These are phyloP conservation scores for Aspergillus sp. DNA, from an alignment of 2,329 filamentous ascomycete species.

Conservation along the genomic window DNA sequence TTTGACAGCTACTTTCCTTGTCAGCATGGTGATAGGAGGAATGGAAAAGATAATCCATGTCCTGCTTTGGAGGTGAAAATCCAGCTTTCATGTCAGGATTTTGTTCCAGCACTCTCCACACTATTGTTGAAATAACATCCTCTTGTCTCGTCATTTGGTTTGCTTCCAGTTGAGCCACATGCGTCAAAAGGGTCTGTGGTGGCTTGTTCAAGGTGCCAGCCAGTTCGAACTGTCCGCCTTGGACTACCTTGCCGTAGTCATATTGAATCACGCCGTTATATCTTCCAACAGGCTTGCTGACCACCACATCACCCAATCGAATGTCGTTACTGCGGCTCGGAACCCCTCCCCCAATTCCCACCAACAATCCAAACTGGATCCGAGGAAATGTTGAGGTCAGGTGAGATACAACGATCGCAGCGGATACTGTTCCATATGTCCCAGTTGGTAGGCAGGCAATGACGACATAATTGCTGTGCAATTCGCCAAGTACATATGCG, in stretches of 20 bases:
- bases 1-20: background rate
- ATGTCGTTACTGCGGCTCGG: slow-evolving; percentile 9
- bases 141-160: too few species aligned
- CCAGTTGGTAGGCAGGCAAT: slow-evolving; percentile 6
- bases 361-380: slow-evolving; percentile 14
- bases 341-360: slow-evolving; percentile 16
- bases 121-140: too few species aligned
- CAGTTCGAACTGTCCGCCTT: slow-evolving; percentile 7
- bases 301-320: slow-evolving; percentile 20
- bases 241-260: slow-evolving; percentile 14
- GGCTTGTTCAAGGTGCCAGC: background rate
- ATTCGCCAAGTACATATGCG: slow-evolving; percentile 8
- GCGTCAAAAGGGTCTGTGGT: background rate
- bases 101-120: too few species aligned
- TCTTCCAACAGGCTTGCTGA: slow-evolving; percentile 8
- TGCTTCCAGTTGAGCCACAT: too few species aligned
- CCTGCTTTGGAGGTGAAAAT: background rate
- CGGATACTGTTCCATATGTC: slow-evolving; percentile 3
- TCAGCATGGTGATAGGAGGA: background rate
- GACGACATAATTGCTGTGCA: slow-evolving; percentile 9
- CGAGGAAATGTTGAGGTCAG: slow-evolving; percentile 9
- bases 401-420: slow-evolving; percentile 6
- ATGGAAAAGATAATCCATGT: background rate
- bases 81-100: too few species aligned
- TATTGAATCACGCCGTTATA: slow-evolving; percentile 14